These are phyloP conservation scores for Suillus bovinus DNA, from an alignment of 768 basidiomycete species.

Conservation along the genomic window DNA sequence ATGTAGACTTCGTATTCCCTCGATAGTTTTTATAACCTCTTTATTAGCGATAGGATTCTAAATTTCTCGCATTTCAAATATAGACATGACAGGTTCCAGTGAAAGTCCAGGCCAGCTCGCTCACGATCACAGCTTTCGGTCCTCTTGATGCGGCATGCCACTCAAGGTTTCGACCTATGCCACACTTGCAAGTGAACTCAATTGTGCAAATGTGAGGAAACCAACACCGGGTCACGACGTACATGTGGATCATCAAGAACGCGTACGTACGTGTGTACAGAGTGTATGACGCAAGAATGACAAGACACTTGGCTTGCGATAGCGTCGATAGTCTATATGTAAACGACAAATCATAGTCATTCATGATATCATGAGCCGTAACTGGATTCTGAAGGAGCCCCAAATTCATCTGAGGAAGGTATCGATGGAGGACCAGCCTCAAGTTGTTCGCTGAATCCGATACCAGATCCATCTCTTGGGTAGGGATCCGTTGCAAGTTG, in stretches of 20 bases:
- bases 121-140: not conserved
- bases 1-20: not conserved
- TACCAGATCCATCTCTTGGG: not conserved
- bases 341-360: not conserved
- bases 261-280: not conserved
- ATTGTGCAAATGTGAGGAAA: not conserved
- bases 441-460: not conserved
- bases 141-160: not conserved
- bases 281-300: not conserved
- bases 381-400: constrained; percentile 14
- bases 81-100: not conserved
- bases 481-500: too few relatives aligned
- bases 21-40: not conserved
- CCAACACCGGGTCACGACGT: not conserved
- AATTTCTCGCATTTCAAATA: not conserved
- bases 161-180: not conserved
- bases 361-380: not conserved
- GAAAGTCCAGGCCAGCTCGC: too few relatives aligned
- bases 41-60: not conserved
- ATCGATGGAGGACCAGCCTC: constrained; percentile 17
- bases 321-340: not conserved
- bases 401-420: constrained; percentile 27
- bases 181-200: not conserved
- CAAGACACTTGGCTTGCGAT: not conserved
- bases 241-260: not conserved